Evolutionary conservation across 2,329 filamentous ascomycete species (phyloP).

Genomic region (Anthostomella pinea): DNA sequence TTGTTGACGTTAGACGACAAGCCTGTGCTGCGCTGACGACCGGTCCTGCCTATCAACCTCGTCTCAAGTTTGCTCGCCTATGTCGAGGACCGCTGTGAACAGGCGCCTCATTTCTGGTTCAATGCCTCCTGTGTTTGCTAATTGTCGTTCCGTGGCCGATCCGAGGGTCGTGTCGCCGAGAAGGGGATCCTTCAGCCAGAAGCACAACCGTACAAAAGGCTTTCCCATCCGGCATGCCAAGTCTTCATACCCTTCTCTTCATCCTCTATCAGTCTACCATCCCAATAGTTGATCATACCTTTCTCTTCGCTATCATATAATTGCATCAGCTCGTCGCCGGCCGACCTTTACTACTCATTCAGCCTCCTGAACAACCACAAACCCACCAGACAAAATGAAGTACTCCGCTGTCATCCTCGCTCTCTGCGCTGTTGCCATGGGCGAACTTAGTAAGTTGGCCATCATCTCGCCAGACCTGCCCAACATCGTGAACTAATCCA

Average conservation of each 20-base stretch:
- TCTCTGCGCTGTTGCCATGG: conserved; percentile 46
- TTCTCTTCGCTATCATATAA: conserved; percentile 28
- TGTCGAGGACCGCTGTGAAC: conserved; percentile 23
- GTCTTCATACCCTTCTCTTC: conserved; percentile 15
- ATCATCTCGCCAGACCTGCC: background rate
- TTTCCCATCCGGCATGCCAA: conserved; percentile 10
- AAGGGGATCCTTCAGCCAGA: background rate
- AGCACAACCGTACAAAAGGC: conserved; percentile 25
- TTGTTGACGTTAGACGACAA: conserved; percentile 11
- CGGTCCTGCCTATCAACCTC: conserved; percentile 10
- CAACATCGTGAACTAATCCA: conserved; percentile 8
- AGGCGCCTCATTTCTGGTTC: conserved; percentile 5
- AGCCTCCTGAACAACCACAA: conserved; percentile 20
- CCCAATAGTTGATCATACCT: conserved; percentile 22
- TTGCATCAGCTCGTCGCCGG: conserved; percentile 48
- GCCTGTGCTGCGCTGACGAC: too few species aligned
- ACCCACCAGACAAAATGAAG: conserved; percentile 48
- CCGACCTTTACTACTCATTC: conserved; percentile 41
- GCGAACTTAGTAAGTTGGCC: conserved; percentile 32
- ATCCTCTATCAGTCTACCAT: conserved; percentile 24
- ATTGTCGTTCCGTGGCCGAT: conserved; percentile 6
- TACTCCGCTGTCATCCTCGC: conserved; percentile 47
- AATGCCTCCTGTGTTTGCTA: conserved; percentile 12
- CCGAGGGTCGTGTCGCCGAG: conserved; percentile 5
- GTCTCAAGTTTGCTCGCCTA: conserved; percentile 26